Evolutionary conservation across 2,329 filamentous ascomycete genomes (phyloP), one percentile per base, ranked within the genome.

Genomic region (Calonectria fujianensis): DNA sequence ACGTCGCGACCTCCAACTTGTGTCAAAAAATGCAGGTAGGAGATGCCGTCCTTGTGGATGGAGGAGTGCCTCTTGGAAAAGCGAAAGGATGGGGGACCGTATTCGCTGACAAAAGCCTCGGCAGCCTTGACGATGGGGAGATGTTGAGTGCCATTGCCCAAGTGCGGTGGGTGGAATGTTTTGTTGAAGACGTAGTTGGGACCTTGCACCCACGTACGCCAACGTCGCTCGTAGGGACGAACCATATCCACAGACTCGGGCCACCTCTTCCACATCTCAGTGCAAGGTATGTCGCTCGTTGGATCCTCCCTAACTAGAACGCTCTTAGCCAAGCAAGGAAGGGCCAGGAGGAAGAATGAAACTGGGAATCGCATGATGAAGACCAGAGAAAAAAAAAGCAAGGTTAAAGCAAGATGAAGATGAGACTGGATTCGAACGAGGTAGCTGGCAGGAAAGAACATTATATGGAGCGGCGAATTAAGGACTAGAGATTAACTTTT

Each of bases 191-290:
- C 11, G n/a, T 52, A 52, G 24, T 29, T 52, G 50, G 50, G 50
- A 14, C 50, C 50, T 31, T 2, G 27, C 11, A 52, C 50, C 24
- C 27, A 31, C 14, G 50, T 29, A 18, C 14, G 27, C 50, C 50
- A 52, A 14, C 16, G 14, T 6, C 2, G 13, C 24, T 31, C 24
- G 14, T 52, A 52, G 13, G 50, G 50, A 11, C 27, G 27, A 31
- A 52, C 2, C 6, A 52, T 52, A 8, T 52, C 50, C 2, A 31
- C 2, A 7, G 7, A 1, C 27, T 52, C 50, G 31, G 24, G 24
- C 11, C 9, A 51, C 1, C 0, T 18, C 7, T 3, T 27, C 7
- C 9, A 24, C 3, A 9, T 10, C 2, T n/a, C 9, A 6, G 20
- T n/a, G 45, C 1, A 2, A 2, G 27, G 50, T 1, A 4, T 14